Conservation (phyloP, 441 rosid species). For the Theobroma grandiflorum region DNA sequence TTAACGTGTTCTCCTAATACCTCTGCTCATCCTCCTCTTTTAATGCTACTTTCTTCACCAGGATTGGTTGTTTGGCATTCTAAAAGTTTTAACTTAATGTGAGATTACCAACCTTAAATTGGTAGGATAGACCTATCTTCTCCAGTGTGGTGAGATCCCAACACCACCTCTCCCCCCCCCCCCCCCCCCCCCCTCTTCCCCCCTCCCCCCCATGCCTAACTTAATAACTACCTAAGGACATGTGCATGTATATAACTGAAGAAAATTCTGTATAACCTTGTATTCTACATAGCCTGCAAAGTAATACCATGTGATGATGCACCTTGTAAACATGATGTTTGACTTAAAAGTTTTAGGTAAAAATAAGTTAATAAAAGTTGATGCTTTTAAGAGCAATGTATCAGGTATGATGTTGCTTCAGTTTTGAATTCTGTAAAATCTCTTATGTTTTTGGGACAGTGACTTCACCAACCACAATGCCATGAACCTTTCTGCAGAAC, state of each 20-base stretch:
- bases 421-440: neutral
- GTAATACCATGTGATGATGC: neutral
- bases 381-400: neutral
- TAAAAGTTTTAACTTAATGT: neutral
- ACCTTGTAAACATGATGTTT: constrained; percentile 10
- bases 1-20: constrained; percentile 10
- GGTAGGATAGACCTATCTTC: neutral
- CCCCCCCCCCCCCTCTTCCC: too few relatives aligned
- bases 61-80: neutral
- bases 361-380: neutral
- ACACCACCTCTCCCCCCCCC: too few relatives aligned
- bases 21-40: neutral
- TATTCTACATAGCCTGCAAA: neutral
- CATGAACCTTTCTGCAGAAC: constrained; percentile 17
- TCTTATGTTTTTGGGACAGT: constrained; percentile 2
- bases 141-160: too few relatives aligned
- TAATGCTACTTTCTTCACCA: neutral
- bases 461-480: constrained; percentile 9
- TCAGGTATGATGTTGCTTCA: neutral
- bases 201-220: too few relatives aligned
- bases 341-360: neutral
- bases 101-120: neutral
- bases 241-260: constrained; percentile 1
- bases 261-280: neutral
- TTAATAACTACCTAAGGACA: too few relatives aligned